Evolutionary conservation across 2,329 filamentous ascomycete species (phyloP), one percentile per base, ranked within the genome.

Genomic region (Sarocladium oryzae): DNA sequence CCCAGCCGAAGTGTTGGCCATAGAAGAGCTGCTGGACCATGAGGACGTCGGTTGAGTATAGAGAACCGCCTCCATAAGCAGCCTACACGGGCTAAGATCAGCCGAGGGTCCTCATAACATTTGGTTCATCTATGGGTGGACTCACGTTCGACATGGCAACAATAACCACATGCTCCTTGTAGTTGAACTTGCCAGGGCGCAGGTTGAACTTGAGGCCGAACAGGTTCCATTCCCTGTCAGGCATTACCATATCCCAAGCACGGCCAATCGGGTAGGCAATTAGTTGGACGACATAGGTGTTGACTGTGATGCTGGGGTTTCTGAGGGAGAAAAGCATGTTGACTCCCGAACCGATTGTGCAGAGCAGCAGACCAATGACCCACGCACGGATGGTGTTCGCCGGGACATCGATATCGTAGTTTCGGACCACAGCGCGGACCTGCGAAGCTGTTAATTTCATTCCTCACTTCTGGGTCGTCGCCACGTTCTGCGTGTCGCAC

Each of bases 331-430:
- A 82, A 46, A 85, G 65, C 70, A 79, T 77, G 62, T 84, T 84
- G 57, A 83, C 66, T 4, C 71, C 77, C 1, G 81, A 82, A n/a
- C 79, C 81, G 52, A 84, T 60, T 0, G 81, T 84, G 53, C 80
- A 79, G 40, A 85, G 71, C 10, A 84, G 4, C 57, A 85, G 53
- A 30, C 82, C 82, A 54, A 85, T 81, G 4, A 71, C 67, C 82
- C 82, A 85, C 30, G 81, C 81, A 48, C 82, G 79, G 52, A 85
- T 71, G 18, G 82, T 85, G 62, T 83, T 85, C 57, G 74, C 74
- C n/a, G 81, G 78, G 21, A 84, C 69, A 57, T 84, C 81, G 57
- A 82, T 75, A 58, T 86, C 82, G 60, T 77, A 76, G 61, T 85
- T 85, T 54, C 78, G 71, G 16, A 86, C 82, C 16, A 83, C 79